These are phyloP conservation scores for Alternaria solani DNA, from an alignment of 2,329 filamentous ascomycete genomes.

Conservation along the genomic window DNA sequence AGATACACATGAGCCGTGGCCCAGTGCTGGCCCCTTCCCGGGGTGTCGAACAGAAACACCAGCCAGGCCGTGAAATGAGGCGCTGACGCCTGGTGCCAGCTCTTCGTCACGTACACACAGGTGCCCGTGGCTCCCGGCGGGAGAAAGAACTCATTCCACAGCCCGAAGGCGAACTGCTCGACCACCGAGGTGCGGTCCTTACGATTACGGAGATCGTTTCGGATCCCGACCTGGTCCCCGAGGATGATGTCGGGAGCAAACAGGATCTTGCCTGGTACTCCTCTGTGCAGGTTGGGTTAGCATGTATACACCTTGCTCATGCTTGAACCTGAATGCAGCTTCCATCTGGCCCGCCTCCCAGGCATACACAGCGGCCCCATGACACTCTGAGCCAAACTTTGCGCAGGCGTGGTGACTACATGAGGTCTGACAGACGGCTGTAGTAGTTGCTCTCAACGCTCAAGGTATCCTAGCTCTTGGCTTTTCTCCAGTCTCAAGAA, in stretches of 20 bases:
- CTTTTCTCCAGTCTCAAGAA: not conserved
- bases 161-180: conserved; percentile 6
- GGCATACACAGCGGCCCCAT: no score
- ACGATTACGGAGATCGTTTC: not conserved
- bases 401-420: not conserved
- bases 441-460: not conserved
- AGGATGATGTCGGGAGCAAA: not conserved
- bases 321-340: not conserved
- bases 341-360: no score
- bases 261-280: not conserved
- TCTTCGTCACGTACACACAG: conserved; percentile 5
- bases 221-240: conserved; percentile 1
- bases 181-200: not conserved
- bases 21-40: not conserved
- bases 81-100: conserved; percentile 11
- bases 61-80: conserved; percentile 19
- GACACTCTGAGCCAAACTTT: not conserved
- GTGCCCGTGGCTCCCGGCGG: not conserved
- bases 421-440: not conserved
- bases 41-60: not conserved
- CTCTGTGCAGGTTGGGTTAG: not conserved
- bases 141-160: not conserved
- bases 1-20: conserved; percentile 17
- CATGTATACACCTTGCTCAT: not conserved
- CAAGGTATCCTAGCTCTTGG: not conserved